phyloP scores from a whole-genome alignment of 768 basidiomycete genomes.

The Naganishia randhawae region DNA sequence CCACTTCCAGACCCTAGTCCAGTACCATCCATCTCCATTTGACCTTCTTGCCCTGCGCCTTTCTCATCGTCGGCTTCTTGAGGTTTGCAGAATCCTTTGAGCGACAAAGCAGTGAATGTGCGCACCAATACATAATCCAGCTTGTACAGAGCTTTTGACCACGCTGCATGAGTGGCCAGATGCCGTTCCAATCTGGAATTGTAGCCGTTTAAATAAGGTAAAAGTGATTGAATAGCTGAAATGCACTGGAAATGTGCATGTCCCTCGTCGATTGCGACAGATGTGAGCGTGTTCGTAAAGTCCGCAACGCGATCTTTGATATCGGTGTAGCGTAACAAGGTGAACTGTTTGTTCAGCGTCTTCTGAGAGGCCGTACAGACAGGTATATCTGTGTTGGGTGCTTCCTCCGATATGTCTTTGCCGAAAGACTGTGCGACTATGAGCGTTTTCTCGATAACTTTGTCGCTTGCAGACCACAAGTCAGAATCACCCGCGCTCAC shows the following conservation, averaged over 20 bases:
- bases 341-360: conserved; percentile 59
- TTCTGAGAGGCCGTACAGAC: conserved; percentile 32
- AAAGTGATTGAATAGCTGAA: conserved; percentile 51
- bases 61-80: conserved; percentile 56
- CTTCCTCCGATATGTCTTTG: conserved; percentile 3
- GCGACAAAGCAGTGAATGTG: conserved; percentile 67
- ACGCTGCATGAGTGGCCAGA: conserved; percentile 50
- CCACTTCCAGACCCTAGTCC: conserved; percentile 88
- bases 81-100: conserved; percentile 90
- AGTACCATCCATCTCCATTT: conserved; percentile 63
- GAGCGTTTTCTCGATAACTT: conserved; percentile 63
- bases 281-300: conserved; percentile 26
- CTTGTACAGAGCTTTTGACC: conserved; percentile 75
- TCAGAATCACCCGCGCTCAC: conserved; percentile 18
- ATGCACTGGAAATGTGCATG: conserved; percentile 29
- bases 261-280: conserved; percentile 37
- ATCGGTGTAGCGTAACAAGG: conserved; percentile 54
- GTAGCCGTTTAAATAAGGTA: conserved; percentile 74
- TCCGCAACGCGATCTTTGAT: conserved; percentile 54
- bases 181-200: conserved; percentile 59
- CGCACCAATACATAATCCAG: conserved; percentile 72
- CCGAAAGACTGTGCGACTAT: conserved; percentile 62
- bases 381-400: conserved; percentile 35
- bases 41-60: conserved; percentile 52
- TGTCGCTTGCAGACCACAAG: conserved; percentile 37